phyloP scores from a whole-genome alignment of 176 grass and related monocot genomes.

The Oryza meyeriana region DNA sequence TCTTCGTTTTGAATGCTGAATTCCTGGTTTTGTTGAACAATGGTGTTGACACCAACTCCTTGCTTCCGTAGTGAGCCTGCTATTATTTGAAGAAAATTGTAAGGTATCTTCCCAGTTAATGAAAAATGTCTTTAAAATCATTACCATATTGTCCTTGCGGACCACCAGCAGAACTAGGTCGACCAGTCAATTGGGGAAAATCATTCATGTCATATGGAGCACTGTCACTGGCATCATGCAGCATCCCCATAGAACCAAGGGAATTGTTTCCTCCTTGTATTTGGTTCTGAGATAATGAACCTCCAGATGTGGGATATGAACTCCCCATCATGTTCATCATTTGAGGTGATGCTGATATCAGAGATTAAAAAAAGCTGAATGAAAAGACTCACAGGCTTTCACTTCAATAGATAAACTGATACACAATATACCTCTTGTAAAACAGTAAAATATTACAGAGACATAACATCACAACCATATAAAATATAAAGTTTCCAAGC shows the following conservation, averaged over 20 bases:
- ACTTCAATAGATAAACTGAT: conserved; percentile 10
- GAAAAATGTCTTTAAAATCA: neutral
- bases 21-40: conserved; percentile 93
- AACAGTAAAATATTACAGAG: neutral
- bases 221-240: conserved; percentile 72
- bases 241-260: conserved; percentile 85
- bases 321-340: conserved; percentile 86
- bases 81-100: conserved; percentile 35
- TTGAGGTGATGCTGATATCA: conserved; percentile 52
- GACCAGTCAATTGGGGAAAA: conserved; percentile 90
- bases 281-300: conserved; percentile 80
- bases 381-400: neutral
- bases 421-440: neutral
- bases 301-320: conserved; percentile 79
- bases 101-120: neutral
- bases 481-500: neutral
- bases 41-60: conserved; percentile 79
- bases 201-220: conserved; percentile 97
- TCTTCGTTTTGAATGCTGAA: conserved; percentile 98
- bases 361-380: conserved; percentile 14
- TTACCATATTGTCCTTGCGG: conserved; percentile 98
- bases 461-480: neutral
- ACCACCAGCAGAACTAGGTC: conserved; percentile 88
- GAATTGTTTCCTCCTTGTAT: conserved; percentile 81
- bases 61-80: conserved; percentile 83